Conservation (phyloP, 1,284 basidiomycete genomes). For the Ceraceosorus bombacis region DNA sequence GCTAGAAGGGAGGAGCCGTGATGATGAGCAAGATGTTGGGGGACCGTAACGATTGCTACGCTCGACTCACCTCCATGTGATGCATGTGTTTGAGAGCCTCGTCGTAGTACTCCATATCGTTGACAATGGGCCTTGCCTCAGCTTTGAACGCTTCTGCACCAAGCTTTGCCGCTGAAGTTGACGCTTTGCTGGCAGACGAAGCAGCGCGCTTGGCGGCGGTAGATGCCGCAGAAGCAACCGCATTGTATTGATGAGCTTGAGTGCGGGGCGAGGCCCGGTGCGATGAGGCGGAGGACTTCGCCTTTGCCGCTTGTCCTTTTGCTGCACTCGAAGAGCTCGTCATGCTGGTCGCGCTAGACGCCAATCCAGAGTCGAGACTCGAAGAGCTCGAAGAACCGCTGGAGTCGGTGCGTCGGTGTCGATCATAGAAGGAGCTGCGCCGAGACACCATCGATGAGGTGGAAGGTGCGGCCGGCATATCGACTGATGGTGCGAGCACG, state of each 20-base stretch:
- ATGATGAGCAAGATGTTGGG: slow-evolving; percentile 12
- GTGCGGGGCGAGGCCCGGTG: not conserved
- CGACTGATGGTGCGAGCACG: too few species aligned
- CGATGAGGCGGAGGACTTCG: not conserved
- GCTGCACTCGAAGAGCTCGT: not conserved
- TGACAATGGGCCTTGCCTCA: slow-evolving; percentile 40
- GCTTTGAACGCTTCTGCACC: not conserved
- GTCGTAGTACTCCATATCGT: slow-evolving; percentile 87
- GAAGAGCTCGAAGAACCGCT: not conserved
- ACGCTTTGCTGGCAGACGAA: not conserved
- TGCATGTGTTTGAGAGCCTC: slow-evolving; percentile 91
- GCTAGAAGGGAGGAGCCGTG: slow-evolving; percentile 52
- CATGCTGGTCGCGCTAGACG: slow-evolving; percentile 1
- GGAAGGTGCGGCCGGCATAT: not conserved
- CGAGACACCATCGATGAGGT: not conserved
- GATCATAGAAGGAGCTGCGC: not conserved
- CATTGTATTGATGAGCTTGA: not conserved
- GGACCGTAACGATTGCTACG: slow-evolving; percentile 8
- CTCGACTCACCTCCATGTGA: slow-evolving; percentile 80
- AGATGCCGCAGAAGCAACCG: not conserved
- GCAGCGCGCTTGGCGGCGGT: not conserved
- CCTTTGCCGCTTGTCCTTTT: not conserved
- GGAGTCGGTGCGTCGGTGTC: not conserved
- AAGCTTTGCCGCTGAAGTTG: slow-evolving; percentile 1
- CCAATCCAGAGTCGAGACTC: not conserved